These are phyloP conservation scores for Oryza rufipogon DNA, from an alignment of 176 grass and related monocot genomes.

Conservation along the genomic window DNA sequence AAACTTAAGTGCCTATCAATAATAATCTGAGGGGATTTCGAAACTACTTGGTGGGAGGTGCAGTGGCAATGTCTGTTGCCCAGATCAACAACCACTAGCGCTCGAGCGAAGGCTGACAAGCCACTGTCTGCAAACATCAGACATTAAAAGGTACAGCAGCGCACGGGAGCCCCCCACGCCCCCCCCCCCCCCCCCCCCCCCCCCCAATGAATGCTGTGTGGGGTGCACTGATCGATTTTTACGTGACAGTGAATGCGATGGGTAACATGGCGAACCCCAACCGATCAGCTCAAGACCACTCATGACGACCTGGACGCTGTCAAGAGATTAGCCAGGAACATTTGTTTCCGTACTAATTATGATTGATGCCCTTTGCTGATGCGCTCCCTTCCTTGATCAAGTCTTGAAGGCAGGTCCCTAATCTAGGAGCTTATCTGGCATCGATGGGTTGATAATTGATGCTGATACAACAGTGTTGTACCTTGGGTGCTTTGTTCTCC, in stretches of 20 bases:
- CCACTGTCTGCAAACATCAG: slow-evolving; percentile 48
- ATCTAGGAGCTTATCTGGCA: slow-evolving; percentile 5
- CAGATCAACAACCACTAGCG: not conserved
- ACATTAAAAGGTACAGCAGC: slow-evolving; percentile 33
- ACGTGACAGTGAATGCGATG: slow-evolving; percentile 17
- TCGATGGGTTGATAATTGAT: not conserved
- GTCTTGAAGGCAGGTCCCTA: not conserved
- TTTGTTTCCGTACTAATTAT: not conserved
- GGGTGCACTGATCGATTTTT: not conserved
- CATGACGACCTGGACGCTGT: slow-evolving; percentile 4
- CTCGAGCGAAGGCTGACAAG: not conserved
- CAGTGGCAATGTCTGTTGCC: not conserved
- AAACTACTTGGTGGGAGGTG: not conserved
- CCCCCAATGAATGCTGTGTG: not conserved
- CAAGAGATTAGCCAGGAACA: not conserved
- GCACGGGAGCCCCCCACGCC: slow-evolving; percentile 4
- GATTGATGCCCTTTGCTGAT: not conserved
- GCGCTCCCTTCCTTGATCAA: not conserved
- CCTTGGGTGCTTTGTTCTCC: not conserved
- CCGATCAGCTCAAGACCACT: not conserved
- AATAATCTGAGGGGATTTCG: not conserved
- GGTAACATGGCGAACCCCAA: slow-evolving; percentile 18
- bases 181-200: not conserved
- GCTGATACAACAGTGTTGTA: not conserved
- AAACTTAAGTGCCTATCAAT: not conserved